A percentile compares a stretch with the other conserved stretches of the same genome.
phyloP scores from a whole-genome alignment of 2,329 filamentous ascomycete species.

The Blastomyces parvus region DNA sequence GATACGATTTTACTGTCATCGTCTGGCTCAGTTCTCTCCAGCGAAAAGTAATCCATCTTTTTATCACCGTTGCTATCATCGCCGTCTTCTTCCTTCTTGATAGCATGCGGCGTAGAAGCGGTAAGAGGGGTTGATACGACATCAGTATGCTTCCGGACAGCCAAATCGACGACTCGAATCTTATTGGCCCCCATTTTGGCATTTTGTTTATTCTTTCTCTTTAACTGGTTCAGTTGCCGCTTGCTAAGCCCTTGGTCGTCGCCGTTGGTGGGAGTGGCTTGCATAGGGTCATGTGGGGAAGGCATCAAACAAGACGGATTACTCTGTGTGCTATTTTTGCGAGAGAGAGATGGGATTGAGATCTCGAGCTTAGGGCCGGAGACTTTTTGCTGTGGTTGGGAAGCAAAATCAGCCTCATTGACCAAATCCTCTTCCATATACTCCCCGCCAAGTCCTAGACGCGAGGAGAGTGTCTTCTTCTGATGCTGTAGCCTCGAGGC shows the following conservation, averaged over 20 bases:
- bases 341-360: slow-evolving; percentile 32
- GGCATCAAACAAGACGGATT: slow-evolving; percentile 31
- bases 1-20: slow-evolving; percentile 88
- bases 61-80: slow-evolving; percentile 52
- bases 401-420: slow-evolving; percentile 49
- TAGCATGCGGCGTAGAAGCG: slow-evolving; percentile 43
- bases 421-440: slow-evolving; percentile 78
- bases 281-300: slow-evolving; percentile 39
- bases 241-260: slow-evolving; percentile 75
- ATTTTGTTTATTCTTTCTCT: slow-evolving; percentile 85
- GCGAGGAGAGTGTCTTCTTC: slow-evolving; percentile 74
- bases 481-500: slow-evolving; percentile 72
- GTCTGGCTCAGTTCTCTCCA: slow-evolving; percentile 70
- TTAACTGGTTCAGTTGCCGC: slow-evolving; percentile 85
- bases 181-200: slow-evolving; percentile 85
- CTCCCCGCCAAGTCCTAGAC: slow-evolving; percentile 75
- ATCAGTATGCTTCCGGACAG: slow-evolving; percentile 54
- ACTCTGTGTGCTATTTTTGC: slow-evolving; percentile 38
- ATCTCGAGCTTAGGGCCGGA: slow-evolving; percentile 43
- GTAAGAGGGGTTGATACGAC: slow-evolving; percentile 48
- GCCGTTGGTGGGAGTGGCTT: slow-evolving; percentile 33
- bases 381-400: slow-evolving; percentile 37
- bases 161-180: slow-evolving; percentile 79
- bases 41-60: slow-evolving; percentile 75
- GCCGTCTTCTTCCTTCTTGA: slow-evolving; percentile 51